Base-by-base conservation (phyloP, 2,329 filamentous ascomycete genomes). In the Rhynchosporium graminicola region DNA sequence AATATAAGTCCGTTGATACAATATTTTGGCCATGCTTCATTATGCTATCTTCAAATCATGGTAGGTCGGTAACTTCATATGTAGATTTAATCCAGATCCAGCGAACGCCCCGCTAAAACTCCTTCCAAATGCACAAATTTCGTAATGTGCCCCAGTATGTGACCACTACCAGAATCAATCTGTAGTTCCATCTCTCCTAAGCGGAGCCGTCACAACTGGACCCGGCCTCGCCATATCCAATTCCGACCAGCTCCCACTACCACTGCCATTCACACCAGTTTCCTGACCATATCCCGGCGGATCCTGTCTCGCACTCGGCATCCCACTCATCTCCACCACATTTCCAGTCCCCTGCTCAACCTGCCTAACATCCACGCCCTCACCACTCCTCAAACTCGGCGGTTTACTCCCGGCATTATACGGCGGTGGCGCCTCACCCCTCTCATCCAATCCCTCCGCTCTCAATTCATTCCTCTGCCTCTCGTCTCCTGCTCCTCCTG, bases 401-500 rank as follows among this genome's bases (percentile, higher is more conserved):
- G 72, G 71, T 48, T 74, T 74, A 3, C 47, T 54, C 3, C 63
- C 69, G 10, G 66, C 65, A 4, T 62, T 77, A 71, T 89, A 89
- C 0, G 86, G 84, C 54, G 87, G 87, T 56, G 87, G 87, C 9
- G 86, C 84, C 72, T 88, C 85, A 33, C 86, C 87, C 48, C 80
- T 74, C 75, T 88, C 86, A 70, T 89, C 81, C 61, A 88, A 73
- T 0, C 87, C 87, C 66, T 89, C 86, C 12, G 45, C 56, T 45
- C 36, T 57, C 60, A 50, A 8, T n/a, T 43, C 36, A 50, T 5
- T n/a, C 29, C 46, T 38, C 20, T 50, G 40, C 7, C 20, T 20
- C 20, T 20, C 20, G 20, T 36, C 33, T 36, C 33, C 48, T 20
- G 31, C 48, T 13, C 26, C 57, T 5, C 48, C 58, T n/a, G 28